Evolutionary conservation across 1,284 basidiomycete genomes (phyloP).

Genomic region (Ganoderma boninense): DNA sequence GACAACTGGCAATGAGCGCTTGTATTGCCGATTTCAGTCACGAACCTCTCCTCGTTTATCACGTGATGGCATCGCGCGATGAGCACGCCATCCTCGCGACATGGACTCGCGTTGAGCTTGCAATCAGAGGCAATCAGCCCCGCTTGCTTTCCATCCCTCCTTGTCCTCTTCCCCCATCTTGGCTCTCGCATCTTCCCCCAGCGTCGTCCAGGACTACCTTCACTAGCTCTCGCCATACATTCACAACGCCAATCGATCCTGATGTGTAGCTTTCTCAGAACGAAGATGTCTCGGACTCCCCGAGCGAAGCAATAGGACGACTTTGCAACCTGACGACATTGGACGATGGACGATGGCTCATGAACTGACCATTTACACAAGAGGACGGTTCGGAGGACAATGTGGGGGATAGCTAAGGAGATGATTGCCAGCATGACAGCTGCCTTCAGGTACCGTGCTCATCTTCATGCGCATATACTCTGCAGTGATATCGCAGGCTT

Average conservation of each 20-base stretch:
- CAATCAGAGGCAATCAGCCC: neutral
- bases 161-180: constrained; percentile 23
- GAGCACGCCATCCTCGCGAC: constrained; percentile 38
- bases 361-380: neutral
- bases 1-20: neutral
- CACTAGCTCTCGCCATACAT: no score
- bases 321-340: no score
- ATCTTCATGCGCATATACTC: neutral
- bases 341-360: neutral
- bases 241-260: no score
- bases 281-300: no score
- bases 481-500: neutral
- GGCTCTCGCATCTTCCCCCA: neutral
- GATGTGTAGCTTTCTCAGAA: no score
- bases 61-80: constrained; percentile 35
- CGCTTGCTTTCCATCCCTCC: neutral
- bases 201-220: no score
- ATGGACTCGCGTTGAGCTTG: neutral
- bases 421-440: no score
- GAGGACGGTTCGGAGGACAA: neutral
- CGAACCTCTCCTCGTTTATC: neutral
- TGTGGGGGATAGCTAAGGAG: neutral
- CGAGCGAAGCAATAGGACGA: no score
- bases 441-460: neutral
- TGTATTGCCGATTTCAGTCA: neutral